phyloP scores from a whole-genome alignment of 2,329 filamentous ascomycete species.

The Periconia macrospinosa region DNA sequence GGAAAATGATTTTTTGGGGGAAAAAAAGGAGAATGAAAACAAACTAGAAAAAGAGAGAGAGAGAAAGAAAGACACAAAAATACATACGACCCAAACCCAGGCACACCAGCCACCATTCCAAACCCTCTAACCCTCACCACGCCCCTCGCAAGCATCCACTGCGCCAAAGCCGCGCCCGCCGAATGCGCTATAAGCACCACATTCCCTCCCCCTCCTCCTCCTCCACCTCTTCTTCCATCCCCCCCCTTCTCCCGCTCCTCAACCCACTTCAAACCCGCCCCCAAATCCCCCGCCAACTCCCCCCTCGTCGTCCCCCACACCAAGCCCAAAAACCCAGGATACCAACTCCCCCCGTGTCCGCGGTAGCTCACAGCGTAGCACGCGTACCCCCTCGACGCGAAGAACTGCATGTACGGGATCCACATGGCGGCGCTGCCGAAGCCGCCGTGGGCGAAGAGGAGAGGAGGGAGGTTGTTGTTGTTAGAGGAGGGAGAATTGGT shows the following conservation, averaged over 20 bases:
- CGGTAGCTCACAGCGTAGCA: slow-evolving; percentile 58
- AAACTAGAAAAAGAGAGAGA: background rate
- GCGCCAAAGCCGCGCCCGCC: slow-evolving; percentile 54
- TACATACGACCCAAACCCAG: slow-evolving; percentile 53
- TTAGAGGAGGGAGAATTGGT: background rate
- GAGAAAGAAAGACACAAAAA: background rate
- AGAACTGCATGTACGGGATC: slow-evolving; percentile 55
- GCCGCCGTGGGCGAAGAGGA: slow-evolving; percentile 59
- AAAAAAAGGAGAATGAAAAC: background rate
- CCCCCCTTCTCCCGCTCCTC: slow-evolving; percentile 36
- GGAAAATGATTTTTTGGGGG: no score
- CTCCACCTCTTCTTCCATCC: no score
- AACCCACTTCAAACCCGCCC: slow-evolving; percentile 43
- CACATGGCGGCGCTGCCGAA: slow-evolving; percentile 59
- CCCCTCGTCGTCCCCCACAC: slow-evolving; percentile 47
- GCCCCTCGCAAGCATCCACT: slow-evolving; percentile 51
- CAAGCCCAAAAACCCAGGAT: slow-evolving; percentile 53
- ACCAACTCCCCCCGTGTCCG: slow-evolving; percentile 58
- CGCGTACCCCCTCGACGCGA: slow-evolving; percentile 48
- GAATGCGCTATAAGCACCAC: slow-evolving; percentile 56
- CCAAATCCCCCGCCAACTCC: slow-evolving; percentile 50
- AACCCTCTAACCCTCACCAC: slow-evolving; percentile 48
- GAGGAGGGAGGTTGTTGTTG: slow-evolving; percentile 30
- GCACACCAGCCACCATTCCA: slow-evolving; percentile 52
- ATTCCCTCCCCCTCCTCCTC: slow-evolving; percentile 28